A percentile compares a stretch with the other conserved stretches of the same genome.
phyloP scores from a whole-genome alignment of 1,284 basidiomycete species.

The Schizophyllum commune region DNA sequence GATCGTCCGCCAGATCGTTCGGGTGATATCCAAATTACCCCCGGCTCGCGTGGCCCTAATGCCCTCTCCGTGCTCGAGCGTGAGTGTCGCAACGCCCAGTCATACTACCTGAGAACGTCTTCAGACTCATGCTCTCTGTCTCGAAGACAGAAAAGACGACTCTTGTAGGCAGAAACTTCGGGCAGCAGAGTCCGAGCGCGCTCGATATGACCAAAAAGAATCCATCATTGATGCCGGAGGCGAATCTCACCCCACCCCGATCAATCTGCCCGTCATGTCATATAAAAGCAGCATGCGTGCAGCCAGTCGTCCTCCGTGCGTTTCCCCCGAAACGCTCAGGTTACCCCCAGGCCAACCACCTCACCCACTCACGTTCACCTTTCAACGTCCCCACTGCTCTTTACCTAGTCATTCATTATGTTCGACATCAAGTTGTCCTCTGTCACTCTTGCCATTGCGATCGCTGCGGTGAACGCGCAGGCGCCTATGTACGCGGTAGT shows the following conservation, averaged over 20 bases:
- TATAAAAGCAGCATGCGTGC: neutral
- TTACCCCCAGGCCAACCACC: neutral
- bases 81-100: too few species aligned
- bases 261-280: neutral
- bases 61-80: too few species aligned
- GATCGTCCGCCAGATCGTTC: too few species aligned
- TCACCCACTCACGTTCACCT: neutral
- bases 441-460: neutral
- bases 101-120: too few species aligned
- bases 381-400: neutral
- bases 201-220: neutral
- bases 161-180: too few species aligned
- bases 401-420: neutral
- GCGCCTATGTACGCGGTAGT: conserved; percentile 9
- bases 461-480: conserved; percentile 7
- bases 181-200: too few species aligned
- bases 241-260: neutral
- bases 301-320: neutral
- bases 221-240: neutral
- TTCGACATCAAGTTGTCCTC: neutral
- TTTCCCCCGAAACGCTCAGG: neutral
- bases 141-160: too few species aligned
- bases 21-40: too few species aligned
- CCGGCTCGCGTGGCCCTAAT: too few species aligned
- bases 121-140: too few species aligned